Evolutionary conservation across 306 rosid species (phyloP).

Genomic region (Herpetospermum pedunculosum): DNA sequence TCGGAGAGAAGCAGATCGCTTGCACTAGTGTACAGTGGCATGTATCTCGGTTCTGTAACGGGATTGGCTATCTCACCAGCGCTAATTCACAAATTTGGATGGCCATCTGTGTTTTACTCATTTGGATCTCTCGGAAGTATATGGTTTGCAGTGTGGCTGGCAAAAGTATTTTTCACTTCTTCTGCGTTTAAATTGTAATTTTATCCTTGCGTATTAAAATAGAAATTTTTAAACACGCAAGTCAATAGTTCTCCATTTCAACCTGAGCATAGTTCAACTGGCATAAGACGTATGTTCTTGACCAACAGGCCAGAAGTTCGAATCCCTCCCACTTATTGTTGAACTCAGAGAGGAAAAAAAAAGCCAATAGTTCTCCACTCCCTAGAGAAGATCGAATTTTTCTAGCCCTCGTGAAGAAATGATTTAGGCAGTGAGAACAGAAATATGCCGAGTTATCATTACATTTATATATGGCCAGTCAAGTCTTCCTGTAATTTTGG

Average conservation of each 20-base stretch:
- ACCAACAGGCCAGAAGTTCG: no score
- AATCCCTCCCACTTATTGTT: no score
- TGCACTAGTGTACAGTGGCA: slow-evolving; percentile 89
- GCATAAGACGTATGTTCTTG: no score
- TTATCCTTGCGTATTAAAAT: neutral
- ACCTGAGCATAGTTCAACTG: no score
- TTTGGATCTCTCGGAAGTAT: slow-evolving; percentile 96
- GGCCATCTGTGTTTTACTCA: slow-evolving; percentile 93
- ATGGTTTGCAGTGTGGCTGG: slow-evolving; percentile 85
- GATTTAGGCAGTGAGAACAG: neutral
- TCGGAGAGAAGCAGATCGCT: slow-evolving; percentile 98
- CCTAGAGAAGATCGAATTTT: neutral
- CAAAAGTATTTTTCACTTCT: slow-evolving; percentile 38
- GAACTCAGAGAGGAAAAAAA: no score
- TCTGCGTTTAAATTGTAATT: neutral
- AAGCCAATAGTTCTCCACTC: neutral
- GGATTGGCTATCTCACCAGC: slow-evolving; percentile 79
- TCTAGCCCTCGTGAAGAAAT: neutral
- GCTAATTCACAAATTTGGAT: slow-evolving; percentile 69
- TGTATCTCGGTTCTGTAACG: slow-evolving; percentile 95
- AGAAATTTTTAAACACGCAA: neutral
- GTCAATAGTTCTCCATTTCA: neutral
- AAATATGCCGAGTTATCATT: neutral
- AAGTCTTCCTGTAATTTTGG: neutral
- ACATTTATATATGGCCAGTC: neutral